Evolutionary conservation across 2,329 filamentous ascomycete species (phyloP), one percentile per base, ranked within the genome.

Genomic region (Botrytis aclada): DNA sequence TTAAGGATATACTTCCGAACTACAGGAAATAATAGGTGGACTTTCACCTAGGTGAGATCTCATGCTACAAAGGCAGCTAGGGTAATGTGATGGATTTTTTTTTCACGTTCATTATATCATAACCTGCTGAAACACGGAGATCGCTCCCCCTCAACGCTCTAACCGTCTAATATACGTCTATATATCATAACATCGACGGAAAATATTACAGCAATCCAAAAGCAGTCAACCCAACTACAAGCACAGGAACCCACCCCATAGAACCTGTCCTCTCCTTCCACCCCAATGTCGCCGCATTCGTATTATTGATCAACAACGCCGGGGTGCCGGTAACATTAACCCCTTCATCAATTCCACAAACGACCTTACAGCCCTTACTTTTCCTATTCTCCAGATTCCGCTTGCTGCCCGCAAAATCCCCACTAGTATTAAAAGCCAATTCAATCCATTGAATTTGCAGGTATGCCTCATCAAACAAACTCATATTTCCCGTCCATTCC

Each of bases 391-490:
- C 45, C 34, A 69, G 9, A 6, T 34, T 43, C 22, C 69, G 75
- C 64, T 74, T 74, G 6, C n/a, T 54, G 7, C 74, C 74, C 10
- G 37, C 74, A 69, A 75, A 76, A 1, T 74, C 63, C 2, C 78
- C 78, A 69, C 75, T 78, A 3, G 77, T 79, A 72, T 81, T 81
- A 66, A 75, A 81, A 0, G 73, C 79, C 10, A 80, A 39, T 64
- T 81, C 78, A n/a, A 81, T 79, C 77, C 77, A 81, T 65, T 81
- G 80, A 47, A 81, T 73, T 69, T 80, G 78, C 62, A 81, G 61
- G 54, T 76, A 78, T 1, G 80, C 79, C 51, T 77, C 73, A 32
- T 79, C 77, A 58, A 62, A 74, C 16, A 73, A 16, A 32, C 61
- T 74, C 79, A 80, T 80, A 51, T 79, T 78, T 9, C 79, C 79